Evolutionary conservation across 2,329 filamentous ascomycete genomes (phyloP), one percentile per base, ranked within the genome.

Genomic region (Biscogniauxia marginata): DNA sequence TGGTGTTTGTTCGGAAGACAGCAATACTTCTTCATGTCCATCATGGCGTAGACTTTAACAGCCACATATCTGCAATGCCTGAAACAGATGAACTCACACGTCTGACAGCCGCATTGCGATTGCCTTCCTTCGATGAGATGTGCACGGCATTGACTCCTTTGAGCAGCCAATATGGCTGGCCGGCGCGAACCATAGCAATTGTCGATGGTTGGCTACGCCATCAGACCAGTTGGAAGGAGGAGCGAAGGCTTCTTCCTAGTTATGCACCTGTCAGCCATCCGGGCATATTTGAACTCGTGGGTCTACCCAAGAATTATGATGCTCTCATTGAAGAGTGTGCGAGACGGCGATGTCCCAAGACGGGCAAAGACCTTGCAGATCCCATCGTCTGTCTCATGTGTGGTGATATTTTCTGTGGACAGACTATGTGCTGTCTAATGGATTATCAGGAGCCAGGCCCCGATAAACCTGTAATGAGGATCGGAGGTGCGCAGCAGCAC

Each of bases 341-440:
- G 64, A 87, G 86, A 61, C 80, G 89, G 52, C 86, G 84, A 50
- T 99, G 95, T 68, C 92, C 92, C 0, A 96, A 87, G 1, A 96
- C 91, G 1, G 92, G 92, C 62, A 96, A 95, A 71, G 93, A 97
- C 65, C 77, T 99, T 50, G 88, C 87, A 2, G 96, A 99, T 72
- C 92, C 95, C 0, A 90, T 89, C 62, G 84, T 99, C 39, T 99
- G 95, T 69, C 82, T 99, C 43, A 91, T 97, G 76, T 99, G 95
- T 70, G 93, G 95, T 30, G 92, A 93, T n/a, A 91, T 99, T 44
- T 93, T 97, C 74, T 99, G 95, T 74, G 91, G 89, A 8, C 95
- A 99, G 77, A 91, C 89, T 47, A 88, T 93, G 48, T 99, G 95
- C 76, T 99, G 95, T 71, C 85, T 90, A 68, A 86, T 86, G 65